Percentiles rank a stretch among this genome's conserved stretches.
These are phyloP conservation scores for Dictyostelium intermedium DNA, from an alignment of 78 protist species.

Conservation along the genomic window DNA sequence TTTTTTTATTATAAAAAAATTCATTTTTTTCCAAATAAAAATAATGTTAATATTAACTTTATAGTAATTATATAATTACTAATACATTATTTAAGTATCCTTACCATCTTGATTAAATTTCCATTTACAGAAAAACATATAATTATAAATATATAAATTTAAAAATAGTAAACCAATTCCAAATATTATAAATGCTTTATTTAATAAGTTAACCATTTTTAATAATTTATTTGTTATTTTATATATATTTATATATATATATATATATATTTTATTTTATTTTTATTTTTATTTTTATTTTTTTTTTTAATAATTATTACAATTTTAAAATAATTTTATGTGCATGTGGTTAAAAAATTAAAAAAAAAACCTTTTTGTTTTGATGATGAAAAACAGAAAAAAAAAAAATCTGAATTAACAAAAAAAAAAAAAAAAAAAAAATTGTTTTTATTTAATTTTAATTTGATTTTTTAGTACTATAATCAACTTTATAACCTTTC, in stretches of 20 bases:
- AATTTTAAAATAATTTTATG: neutral
- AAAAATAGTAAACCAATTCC: neutral
- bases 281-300: neutral
- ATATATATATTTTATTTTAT: neutral
- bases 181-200: conserved; percentile 6
- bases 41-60: no score
- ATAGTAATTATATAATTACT: neutral
- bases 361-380: neutral
- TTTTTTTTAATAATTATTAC: no score
- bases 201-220: conserved; percentile 2
- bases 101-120: neutral
- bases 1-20: neutral
- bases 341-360: neutral
- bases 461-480: neutral
- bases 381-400: neutral
- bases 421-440: neutral
- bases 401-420: no score
- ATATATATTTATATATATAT: neutral
- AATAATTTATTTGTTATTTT: no score
- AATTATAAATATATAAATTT: conserved; percentile 22
- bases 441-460: neutral
- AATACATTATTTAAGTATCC: no score
- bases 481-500: conserved; percentile 58
- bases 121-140: conserved; percentile 35
- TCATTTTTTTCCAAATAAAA: no score